Base-by-base conservation (phyloP, 441 rosid species). In the Breynia disticha region DNA sequence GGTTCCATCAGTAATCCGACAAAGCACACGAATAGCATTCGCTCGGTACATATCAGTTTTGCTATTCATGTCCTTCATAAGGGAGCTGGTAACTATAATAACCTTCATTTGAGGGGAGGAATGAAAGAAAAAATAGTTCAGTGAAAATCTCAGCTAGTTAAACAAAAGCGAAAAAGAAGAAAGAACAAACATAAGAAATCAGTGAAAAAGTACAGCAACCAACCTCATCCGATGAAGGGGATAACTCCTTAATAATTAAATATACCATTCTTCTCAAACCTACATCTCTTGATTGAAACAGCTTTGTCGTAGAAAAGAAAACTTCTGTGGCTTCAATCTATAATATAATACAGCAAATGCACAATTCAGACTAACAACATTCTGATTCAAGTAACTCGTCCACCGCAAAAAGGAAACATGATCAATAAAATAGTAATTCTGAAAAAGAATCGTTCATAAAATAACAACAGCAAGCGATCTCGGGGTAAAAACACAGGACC, bases 21-120 rank as follows among this genome's bases (percentile, higher is more conserved):
- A 93, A 61, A 93, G 94, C 63, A 93, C 97, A 59, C 99, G 90
- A 56, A 93, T 93, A 35, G 96, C 96, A 79, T 93, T 93, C 42
- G 97, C 97, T 54, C 96, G 85, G 66, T 89, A 93, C 97, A 87
- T 85, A 68, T 93, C 97, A 19, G 90, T 93, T 78, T 87, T 93
- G 79, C 97, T 89, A 72, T 77, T 93, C 99, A 89, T 93, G 78
- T 93, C 96, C 79, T 87, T 93, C 99, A 93, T 89, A 12, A 93
- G 84, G 46, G 96, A 93, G 83, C 97, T 93, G 56, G 99, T 93
- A 37, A 93, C 99, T 53, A 93, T 93, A 50, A 93, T 89, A 68
- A 93, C 99, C 99, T 89, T 60, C 52, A 13, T 18, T 19, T 19
- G 17, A n/a, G 9, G 35, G 16, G 17, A 52, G 20, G 43, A 16